Evolutionary conservation across 2,329 filamentous ascomycete species (phyloP), one percentile per base, ranked within the genome.

Genomic region (Pseudogymnoascus sp.): DNA sequence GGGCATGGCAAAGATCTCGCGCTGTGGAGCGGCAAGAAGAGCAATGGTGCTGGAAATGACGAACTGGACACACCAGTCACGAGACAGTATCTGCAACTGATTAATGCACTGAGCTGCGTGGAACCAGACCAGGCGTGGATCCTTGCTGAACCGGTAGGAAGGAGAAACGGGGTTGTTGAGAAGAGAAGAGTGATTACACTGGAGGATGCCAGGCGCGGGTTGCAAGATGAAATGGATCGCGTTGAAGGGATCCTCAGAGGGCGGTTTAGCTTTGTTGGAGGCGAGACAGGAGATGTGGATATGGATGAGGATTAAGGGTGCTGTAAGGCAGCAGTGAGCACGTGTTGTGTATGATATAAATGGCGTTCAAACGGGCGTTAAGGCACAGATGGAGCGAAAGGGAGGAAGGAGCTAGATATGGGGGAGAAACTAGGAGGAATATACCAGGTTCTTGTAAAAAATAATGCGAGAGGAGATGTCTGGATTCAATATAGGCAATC

Each of bases 51-150:
- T 1, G 76, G 76, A 3, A 80, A 80, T 16, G 84, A 86, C 64
- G 77, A 79, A 3, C 75, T 85, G 9, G 84, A 87, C 66, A 87
- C 84, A 0, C 79, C 80, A 0, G 80, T 89, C 32, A 85, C 87
- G 54, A 84, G 89, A 67, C 88, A 90, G 69, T 94, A 96, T 68
- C 77, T 97, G n/a, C 81, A 91, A 64, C 82, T 99, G 47, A 96
- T 99, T 76, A 99, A 99, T 72, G 87, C 91, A 1, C 79, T 99
- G 63, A 90, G 89, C 66, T 96, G 91, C 65, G 91, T 97, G 39
- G 85, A 89, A 57, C 84, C 82, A 66, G 85, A 90, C 64, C 89
- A 96, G 69, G 88, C 87, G 1, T 99, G 95, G 83, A 84, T 96
- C 71, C 85, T 83, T 57, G 73, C 77, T n/a, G 77, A 81, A 66